Percentiles rank a stretch among this genome's conserved stretches.
These are phyloP conservation scores for Serendipita sp. DNA, from an alignment of 768 basidiomycete species.

Conservation along the genomic window DNA sequence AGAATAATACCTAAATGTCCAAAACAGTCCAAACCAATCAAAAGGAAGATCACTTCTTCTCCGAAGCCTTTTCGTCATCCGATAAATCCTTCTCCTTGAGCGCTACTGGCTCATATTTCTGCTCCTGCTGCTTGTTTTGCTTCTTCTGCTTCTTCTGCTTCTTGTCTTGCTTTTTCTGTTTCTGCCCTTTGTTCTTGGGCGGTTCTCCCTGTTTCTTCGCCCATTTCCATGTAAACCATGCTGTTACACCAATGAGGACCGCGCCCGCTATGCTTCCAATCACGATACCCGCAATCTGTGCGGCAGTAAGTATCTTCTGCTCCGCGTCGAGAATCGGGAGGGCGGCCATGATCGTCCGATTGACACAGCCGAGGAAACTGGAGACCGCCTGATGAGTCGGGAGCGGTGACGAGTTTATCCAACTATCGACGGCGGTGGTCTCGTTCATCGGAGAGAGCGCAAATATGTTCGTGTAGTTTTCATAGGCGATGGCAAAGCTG, in stretches of 20 bases:
- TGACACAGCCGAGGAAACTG: slow-evolving; percentile 39
- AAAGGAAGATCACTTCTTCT: too few species aligned
- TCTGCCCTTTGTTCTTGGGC: too few species aligned
- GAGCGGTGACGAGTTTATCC: not conserved
- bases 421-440: not conserved
- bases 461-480: slow-evolving; percentile 10
- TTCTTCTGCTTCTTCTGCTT: too few species aligned
- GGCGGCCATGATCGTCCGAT: slow-evolving; percentile 41
- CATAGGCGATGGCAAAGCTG: slow-evolving; percentile 6
- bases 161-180: not conserved
- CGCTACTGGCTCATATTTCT: too few species aligned
- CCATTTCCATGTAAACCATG: not conserved
- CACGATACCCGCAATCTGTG: not conserved
- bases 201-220: too few species aligned
- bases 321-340: slow-evolving; percentile 37
- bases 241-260: not conserved
- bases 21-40: too few species aligned
- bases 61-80: too few species aligned
- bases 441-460: not conserved
- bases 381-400: slow-evolving; percentile 16
- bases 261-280: not conserved
- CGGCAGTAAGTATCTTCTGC: slow-evolving; percentile 7
- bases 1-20: too few species aligned
- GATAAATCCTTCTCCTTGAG: too few species aligned
- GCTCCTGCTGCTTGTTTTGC: too few species aligned